Conservation (phyloP, 768 basidiomycete genomes). For the Infundibulicybe gibba region DNA sequence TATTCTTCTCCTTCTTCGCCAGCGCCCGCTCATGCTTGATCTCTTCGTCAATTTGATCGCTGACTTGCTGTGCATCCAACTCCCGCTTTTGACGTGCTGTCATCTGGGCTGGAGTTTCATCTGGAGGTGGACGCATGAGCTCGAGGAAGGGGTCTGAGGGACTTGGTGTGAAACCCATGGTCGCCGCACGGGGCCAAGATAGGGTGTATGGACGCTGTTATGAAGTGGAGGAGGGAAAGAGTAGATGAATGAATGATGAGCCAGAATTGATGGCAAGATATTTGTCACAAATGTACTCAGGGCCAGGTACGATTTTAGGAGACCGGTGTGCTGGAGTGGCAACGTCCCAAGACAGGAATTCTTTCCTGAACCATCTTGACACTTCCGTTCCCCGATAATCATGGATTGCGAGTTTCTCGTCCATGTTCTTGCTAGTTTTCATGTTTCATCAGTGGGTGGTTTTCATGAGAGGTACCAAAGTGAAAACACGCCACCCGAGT, state of each 20-base stretch:
- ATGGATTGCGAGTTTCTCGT: too few relatives aligned
- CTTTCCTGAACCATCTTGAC: too few relatives aligned
- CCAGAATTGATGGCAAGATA: too few relatives aligned
- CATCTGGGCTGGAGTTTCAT: slow-evolving; percentile 50
- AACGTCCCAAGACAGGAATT: too few relatives aligned
- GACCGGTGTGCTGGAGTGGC: background rate
- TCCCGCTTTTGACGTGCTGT: slow-evolving; percentile 43
- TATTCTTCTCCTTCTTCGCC: slow-evolving; percentile 40
- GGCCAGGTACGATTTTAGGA: background rate
- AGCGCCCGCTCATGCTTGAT: slow-evolving; percentile 44
- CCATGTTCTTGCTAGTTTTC: too few relatives aligned
- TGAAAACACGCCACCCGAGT: too few relatives aligned
- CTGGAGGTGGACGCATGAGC: slow-evolving; percentile 43
- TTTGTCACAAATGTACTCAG: too few relatives aligned
- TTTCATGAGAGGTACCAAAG: too few relatives aligned
- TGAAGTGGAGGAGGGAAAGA: slow-evolving; percentile 2
- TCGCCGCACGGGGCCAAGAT: background rate
- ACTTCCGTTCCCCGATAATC: too few relatives aligned
- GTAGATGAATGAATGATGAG: slow-evolving; percentile 5
- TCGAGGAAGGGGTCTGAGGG: slow-evolving; percentile 41
- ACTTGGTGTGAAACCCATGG: slow-evolving; percentile 31
- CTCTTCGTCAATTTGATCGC: slow-evolving; percentile 58
- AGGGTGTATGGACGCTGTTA: slow-evolving; percentile 4
- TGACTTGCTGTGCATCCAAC: slow-evolving; percentile 41
- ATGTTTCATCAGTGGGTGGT: too few relatives aligned